Evolutionary conservation across 169 alveolate genomes (phyloP).

Genomic region (Toxoplasma gondii): DNA sequence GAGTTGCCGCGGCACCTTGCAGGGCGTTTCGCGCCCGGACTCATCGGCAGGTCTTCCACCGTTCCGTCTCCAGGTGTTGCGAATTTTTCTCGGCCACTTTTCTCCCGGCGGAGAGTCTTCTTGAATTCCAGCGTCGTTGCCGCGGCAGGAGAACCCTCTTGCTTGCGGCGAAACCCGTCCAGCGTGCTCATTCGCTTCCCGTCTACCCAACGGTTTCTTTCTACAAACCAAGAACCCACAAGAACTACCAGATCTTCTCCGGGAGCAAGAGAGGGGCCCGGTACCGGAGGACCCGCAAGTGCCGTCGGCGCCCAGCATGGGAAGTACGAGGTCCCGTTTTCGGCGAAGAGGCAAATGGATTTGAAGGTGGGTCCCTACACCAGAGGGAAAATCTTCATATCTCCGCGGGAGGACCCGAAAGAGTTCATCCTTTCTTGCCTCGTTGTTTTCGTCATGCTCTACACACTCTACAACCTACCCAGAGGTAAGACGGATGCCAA

Average conservation of each 20-base stretch:
- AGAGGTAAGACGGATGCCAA: not conserved
- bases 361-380: slow-evolving; percentile 61
- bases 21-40: not conserved
- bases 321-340: not conserved
- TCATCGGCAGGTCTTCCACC: too few relatives aligned
- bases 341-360: slow-evolving; percentile 48
- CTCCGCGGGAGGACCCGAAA: slow-evolving; percentile 59
- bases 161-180: too few relatives aligned
- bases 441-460: slow-evolving; percentile 13
- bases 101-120: too few relatives aligned
- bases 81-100: too few relatives aligned
- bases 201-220: not conserved
- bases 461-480: slow-evolving; percentile 39
- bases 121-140: too few relatives aligned
- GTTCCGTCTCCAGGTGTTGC: too few relatives aligned
- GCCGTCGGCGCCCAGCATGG: not conserved
- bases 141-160: too few relatives aligned
- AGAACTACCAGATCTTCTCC: not conserved
- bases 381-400: slow-evolving; percentile 55
- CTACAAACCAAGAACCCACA: not conserved
- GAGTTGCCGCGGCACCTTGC: not conserved
- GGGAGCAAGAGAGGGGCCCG: too few relatives aligned
- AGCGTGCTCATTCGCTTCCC: not conserved
- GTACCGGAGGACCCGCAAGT: too few relatives aligned
- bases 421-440: slow-evolving; percentile 38